Evolutionary conservation across 2,329 filamentous ascomycete genomes (phyloP), one percentile per base, ranked within the genome.

Genomic region (Alternaria triticimaculans): DNA sequence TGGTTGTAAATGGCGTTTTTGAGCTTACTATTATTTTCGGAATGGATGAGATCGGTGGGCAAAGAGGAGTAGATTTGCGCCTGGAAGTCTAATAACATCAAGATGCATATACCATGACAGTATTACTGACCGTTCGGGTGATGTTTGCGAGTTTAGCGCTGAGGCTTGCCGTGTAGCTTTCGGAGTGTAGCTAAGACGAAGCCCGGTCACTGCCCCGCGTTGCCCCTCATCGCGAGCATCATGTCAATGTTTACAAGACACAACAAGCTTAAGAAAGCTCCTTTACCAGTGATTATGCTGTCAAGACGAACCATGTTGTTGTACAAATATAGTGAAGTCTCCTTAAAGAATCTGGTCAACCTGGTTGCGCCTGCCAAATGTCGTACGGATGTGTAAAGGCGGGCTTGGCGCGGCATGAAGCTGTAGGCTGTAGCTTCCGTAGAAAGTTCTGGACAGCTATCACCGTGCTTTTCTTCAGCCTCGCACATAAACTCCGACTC

Each of bases 361-460:
- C 14, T 43, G 56, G 60, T 51, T 51, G 53, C 20, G 23, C 30
- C 20, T 44, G 41, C 20, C 18, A 46, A 46, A 10, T 41, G 30
- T 63, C 53, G 60, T 26, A 51, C 33, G 5, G 46, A 49, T 51
- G 60, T 69, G 64, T 56, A 43, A 43, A 60, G 43, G 67, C 61
- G 60, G 64, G 69, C 70, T 72, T 76, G 73, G 73, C 70, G 64
- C 60, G 62, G 62, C 54, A 54, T 55, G 59, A 53, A 59, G 58
- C 59, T 67, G 55, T 59, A 66, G 65, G 63, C 60, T 67, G 58
- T 64, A 67, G 66, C 66, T 69, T 73, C 37, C 66, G 57, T 77
- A 62, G 76, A 78, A 78, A 73, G 61, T 78, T 78, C 76, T 78
- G 72, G 76, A 59, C 62, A 74, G 70, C 68, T 68, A 62, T 37